phyloP scores from a whole-genome alignment of 2,329 filamentous ascomycete genomes.

The Fusarium sacchari region DNA sequence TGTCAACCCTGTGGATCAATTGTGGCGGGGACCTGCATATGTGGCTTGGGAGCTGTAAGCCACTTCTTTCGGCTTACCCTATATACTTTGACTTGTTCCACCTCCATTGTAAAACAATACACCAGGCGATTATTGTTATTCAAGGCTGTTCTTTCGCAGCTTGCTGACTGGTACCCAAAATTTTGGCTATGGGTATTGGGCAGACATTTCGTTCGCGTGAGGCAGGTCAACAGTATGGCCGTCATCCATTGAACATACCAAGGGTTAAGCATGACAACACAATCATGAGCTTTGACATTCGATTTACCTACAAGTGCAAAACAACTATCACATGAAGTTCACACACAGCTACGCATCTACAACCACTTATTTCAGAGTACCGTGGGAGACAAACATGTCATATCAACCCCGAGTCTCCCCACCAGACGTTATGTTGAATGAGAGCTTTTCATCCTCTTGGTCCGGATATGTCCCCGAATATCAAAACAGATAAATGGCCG shows the following conservation, averaged over 20 bases:
- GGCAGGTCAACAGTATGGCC: neutral
- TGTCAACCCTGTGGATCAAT: slow-evolving; percentile 34
- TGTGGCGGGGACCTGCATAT: slow-evolving; percentile 33
- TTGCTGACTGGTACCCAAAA: neutral
- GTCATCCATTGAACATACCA: neutral
- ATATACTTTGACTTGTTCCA: neutral
- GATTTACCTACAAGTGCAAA: neutral
- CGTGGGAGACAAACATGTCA: slow-evolving; percentile 24
- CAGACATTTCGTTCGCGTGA: neutral
- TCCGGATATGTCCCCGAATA: slow-evolving; percentile 3
- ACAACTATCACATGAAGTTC: neutral
- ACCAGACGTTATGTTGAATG: slow-evolving; percentile 9
- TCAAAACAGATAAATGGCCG: slow-evolving; percentile 4
- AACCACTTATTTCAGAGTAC: slow-evolving; percentile 3
- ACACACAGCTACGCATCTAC: neutral
- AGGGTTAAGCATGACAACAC: neutral
- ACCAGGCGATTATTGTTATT: neutral
- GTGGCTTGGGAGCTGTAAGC: slow-evolving; percentile 26
- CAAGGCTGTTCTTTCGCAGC: neutral
- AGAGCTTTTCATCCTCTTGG: neutral
- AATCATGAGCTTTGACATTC: slow-evolving; percentile 9
- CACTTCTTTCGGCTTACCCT: slow-evolving; percentile 16
- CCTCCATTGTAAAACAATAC: neutral
- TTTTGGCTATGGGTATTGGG: neutral
- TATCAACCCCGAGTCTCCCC: slow-evolving; percentile 16